Evolutionary conservation across 2,329 filamentous ascomycete species (phyloP).

Genomic region (Clonostachys rhizophaga): DNA sequence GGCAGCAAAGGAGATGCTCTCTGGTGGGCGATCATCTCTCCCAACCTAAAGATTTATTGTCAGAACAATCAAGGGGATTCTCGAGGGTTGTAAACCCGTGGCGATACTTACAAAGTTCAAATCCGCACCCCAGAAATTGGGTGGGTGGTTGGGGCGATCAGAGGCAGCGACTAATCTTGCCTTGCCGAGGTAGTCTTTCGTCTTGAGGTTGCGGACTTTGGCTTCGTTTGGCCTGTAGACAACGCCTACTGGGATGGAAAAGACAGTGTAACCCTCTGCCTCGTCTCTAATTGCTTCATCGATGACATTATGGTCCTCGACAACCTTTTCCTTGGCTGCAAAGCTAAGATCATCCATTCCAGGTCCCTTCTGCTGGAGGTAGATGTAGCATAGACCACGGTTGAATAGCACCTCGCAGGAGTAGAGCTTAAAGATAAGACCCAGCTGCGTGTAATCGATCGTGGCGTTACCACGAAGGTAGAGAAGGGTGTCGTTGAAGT

Average conservation of each 20-base stretch:
- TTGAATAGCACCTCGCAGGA: slow-evolving; percentile 98
- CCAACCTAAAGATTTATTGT: too few species aligned
- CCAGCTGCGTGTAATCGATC: slow-evolving; percentile 96
- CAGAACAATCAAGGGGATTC: too few species aligned
- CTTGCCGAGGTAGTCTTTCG: slow-evolving; percentile 96
- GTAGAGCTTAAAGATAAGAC: slow-evolving; percentile 92
- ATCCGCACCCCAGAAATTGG: slow-evolving; percentile 74
- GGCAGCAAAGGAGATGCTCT: slow-evolving; percentile 86
- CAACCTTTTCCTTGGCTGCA: slow-evolving; percentile 92
- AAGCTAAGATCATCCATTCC: slow-evolving; percentile 89
- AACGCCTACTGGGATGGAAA: slow-evolving; percentile 94
- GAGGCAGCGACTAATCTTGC: slow-evolving; percentile 88
- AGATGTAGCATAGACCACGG: slow-evolving; percentile 94
- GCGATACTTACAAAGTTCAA: slow-evolving; percentile 60
- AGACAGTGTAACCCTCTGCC: slow-evolving; percentile 96
- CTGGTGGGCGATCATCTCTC: slow-evolving; percentile 75
- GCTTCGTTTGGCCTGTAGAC: slow-evolving; percentile 95
- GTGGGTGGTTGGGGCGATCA: slow-evolving; percentile 75
- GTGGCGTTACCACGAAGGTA: slow-evolving; percentile 94
- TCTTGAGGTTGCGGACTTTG: slow-evolving; percentile 97
- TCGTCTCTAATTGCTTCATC: slow-evolving; percentile 93
- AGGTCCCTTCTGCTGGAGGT: slow-evolving; percentile 84
- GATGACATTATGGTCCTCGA: slow-evolving; percentile 95
- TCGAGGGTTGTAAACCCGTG: too few species aligned
- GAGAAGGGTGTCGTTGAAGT: slow-evolving; percentile 96